phyloP scores from a whole-genome alignment of 2,329 filamentous ascomycete species.

The Bipolaris victoriae region DNA sequence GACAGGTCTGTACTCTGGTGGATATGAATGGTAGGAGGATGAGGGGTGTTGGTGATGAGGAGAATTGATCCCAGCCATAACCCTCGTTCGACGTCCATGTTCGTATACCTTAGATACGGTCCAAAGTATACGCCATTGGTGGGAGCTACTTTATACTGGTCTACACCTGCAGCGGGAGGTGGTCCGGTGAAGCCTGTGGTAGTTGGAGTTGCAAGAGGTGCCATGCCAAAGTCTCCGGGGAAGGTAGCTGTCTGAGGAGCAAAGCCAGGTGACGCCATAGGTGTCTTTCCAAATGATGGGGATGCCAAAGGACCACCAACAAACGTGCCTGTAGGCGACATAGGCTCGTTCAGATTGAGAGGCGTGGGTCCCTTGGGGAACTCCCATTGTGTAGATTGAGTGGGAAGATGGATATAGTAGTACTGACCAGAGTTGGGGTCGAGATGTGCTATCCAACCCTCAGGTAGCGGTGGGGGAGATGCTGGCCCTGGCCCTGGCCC shows the following conservation, averaged over 20 bases:
- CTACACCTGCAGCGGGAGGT: slow-evolving; percentile 85
- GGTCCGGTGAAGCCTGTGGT: slow-evolving; percentile 85
- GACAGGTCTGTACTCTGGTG: slow-evolving; percentile 90
- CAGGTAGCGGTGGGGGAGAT: slow-evolving; percentile 89
- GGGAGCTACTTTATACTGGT: slow-evolving; percentile 90
- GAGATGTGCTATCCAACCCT: slow-evolving; percentile 97
- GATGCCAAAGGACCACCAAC: slow-evolving; percentile 49
- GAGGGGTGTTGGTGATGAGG: slow-evolving; percentile 86
- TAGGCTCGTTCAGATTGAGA: slow-evolving; percentile 79
- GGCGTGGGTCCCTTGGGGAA: slow-evolving; percentile 96
- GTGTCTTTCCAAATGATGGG: slow-evolving; percentile 61
- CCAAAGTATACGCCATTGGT: slow-evolving; percentile 99
- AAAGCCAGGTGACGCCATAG: slow-evolving; percentile 80
- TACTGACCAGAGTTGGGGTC: slow-evolving; percentile 97
- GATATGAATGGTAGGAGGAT: slow-evolving; percentile 94
- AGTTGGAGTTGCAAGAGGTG: slow-evolving; percentile 74
- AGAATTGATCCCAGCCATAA: slow-evolving; percentile 93
- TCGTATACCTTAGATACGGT: slow-evolving; percentile 91
- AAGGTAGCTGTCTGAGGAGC: slow-evolving; percentile 83
- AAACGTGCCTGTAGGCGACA: slow-evolving; percentile 74
- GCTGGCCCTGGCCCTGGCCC: slow-evolving; percentile 69
- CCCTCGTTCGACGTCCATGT: slow-evolving; percentile 93
- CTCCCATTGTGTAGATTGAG: slow-evolving; percentile 97
- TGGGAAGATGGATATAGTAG: slow-evolving; percentile 96
- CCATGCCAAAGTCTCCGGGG: slow-evolving; percentile 83